These are phyloP conservation scores for Lentinula sp. DNA, from an alignment of 768 basidiomycete species.

Conservation along the genomic window DNA sequence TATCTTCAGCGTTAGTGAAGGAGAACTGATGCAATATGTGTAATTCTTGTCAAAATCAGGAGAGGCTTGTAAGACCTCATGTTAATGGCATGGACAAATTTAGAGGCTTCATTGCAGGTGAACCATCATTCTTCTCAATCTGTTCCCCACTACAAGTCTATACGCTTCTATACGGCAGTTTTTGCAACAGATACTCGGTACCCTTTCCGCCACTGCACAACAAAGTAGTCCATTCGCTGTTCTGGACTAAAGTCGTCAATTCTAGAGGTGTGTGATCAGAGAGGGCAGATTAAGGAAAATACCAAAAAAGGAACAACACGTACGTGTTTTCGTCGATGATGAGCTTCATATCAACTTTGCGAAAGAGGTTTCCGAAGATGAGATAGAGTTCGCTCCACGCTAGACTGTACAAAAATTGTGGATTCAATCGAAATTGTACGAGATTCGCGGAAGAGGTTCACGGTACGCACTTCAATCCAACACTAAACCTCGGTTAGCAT, in stretches of 20 bases:
- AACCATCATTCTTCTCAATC: too few species aligned
- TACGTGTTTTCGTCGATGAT: constrained; percentile 12
- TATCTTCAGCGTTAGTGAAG: too few species aligned
- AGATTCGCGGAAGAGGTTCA: background rate
- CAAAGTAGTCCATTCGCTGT: constrained; percentile 1
- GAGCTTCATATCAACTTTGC: constrained; percentile 2
- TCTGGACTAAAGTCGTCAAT: background rate
- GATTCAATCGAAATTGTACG: too few species aligned
- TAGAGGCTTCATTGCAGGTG: too few species aligned
- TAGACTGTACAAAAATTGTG: constrained; percentile 1
- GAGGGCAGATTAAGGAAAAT: too few species aligned
- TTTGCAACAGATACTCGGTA: background rate
- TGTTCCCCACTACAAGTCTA: too few species aligned
- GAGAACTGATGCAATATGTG: too few species aligned
- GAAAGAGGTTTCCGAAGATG: constrained; percentile 6
- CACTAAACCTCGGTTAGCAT: background rate
- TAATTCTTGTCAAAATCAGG: too few species aligned
- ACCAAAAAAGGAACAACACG: background rate
- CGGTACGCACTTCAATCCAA: background rate
- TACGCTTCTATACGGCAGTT: background rate
- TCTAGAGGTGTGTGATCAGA: background rate
- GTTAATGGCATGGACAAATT: too few species aligned
- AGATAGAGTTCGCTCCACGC: constrained; percentile 9
- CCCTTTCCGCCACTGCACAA: background rate
- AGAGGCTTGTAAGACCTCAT: too few species aligned